Base-by-base conservation (phyloP, 495 filamentous ascomycete genomes). In the Tuber umbilicatum region DNA sequence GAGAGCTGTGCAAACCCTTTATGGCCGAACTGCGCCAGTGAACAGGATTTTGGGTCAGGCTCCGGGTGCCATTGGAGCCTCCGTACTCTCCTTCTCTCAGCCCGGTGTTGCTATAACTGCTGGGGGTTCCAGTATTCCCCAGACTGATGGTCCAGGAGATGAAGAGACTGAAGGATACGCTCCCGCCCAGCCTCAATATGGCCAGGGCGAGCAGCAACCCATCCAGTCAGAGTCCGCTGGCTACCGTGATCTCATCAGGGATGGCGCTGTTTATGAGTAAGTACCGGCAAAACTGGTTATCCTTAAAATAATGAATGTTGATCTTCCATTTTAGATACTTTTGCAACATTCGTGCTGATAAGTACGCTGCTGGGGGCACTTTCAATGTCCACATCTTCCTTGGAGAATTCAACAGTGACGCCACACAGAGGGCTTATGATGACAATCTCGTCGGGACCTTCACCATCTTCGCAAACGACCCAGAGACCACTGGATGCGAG, bases 1-100 rank as follows among this genome's bases (percentile, higher is more conserved):
- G 50, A 76, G 81, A 2, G 76, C 77, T 2, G 76, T 86, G 41
- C 83, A 85, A 40, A 73, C 74, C 0, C 81, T 86, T 9, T 86
- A 86, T 73, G 81, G 79, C 9, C 71, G 70, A 40, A 77, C 71
- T 14, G 76, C 77, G 9, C 77, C 77, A 23, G 12, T 68, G 42
- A 68, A 55, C 21, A 78, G 77, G 41, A 38, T 79, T 47, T 27
- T 50, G n/a, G 76, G 68, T 19, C 38, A 78, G 17, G 78, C 78
- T 38, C 78, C 76, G 38, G 70, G 73, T 37, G 71, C 55, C 19
- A 73, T 68, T 43, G 43, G 9, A 35, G 5, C 35, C 17, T 43
- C 64, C 7, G 14, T 31, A 1, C 27, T 64, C n/a, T 31, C 55
- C 55, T 31, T 31, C 55, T 27, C n/a, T 64, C 77, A 75, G 21